Percentiles rank a stretch among this genome's conserved stretches.
Evolutionary conservation across 768 basidiomycete genomes (phyloP).

Genomic region (Amanita fuliginea): DNA sequence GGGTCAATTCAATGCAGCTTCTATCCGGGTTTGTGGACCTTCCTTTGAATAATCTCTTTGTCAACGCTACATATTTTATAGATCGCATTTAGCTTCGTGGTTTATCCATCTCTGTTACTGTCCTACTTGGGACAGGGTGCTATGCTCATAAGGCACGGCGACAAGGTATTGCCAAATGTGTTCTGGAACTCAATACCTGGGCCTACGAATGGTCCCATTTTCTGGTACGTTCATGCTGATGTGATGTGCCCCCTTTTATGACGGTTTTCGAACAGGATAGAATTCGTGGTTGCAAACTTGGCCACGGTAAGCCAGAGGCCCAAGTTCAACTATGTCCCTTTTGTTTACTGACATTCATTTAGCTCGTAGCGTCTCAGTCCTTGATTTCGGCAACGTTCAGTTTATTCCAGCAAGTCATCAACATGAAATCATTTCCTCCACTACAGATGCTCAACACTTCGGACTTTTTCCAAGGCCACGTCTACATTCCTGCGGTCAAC

Average conservation of each 20-base stretch:
- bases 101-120: conserved; percentile 49
- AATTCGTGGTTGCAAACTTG: conserved; percentile 49
- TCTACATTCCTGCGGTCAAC: conserved; percentile 56
- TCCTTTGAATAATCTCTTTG: not conserved
- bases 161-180: conserved; percentile 36
- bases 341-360: not conserved
- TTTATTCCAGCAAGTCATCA: conserved; percentile 53
- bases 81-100: conserved; percentile 40
- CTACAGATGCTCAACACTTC: conserved; percentile 53
- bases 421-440: conserved; percentile 45
- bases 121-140: conserved; percentile 69
- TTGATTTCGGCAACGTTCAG: conserved; percentile 62
- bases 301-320: conserved; percentile 38
- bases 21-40: conserved; percentile 34
- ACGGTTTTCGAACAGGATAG: conserved; percentile 28
- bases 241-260: not conserved
- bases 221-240: conserved; percentile 31
- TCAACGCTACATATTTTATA: conserved; percentile 9
- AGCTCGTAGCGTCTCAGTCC: conserved; percentile 56
- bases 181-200: conserved; percentile 64
- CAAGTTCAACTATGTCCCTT: not conserved
- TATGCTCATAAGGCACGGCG: conserved; percentile 40
- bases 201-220: conserved; percentile 35
- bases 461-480: conserved; percentile 49
- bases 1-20: conserved; percentile 53